Evolutionary conservation across 2,329 filamentous ascomycete species (phyloP).

Genomic region (Pestalotiopsis sp.): DNA sequence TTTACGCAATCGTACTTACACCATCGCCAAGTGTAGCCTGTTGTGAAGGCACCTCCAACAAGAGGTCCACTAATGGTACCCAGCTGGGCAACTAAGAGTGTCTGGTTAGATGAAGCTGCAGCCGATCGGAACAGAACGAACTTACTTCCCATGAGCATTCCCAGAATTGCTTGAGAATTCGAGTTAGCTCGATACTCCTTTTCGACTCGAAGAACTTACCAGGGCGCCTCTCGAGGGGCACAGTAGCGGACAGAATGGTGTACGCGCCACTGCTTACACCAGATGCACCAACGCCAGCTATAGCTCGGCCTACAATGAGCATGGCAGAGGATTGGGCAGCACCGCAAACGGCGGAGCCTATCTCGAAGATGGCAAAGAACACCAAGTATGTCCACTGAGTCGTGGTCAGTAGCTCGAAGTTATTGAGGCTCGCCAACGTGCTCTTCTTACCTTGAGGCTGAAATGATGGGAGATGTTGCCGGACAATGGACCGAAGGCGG

Average conservation of each 20-base stretch:
- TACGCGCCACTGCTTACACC: conserved; percentile 14
- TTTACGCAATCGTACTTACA: not conserved
- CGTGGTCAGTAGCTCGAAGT: not conserved
- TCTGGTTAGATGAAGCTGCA: not conserved
- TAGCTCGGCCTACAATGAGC: conserved; percentile 16
- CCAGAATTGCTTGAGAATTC: not conserved
- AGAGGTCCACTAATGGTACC: not conserved
- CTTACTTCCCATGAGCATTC: not conserved
- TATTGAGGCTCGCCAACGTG: not conserved
- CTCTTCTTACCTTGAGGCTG: not conserved
- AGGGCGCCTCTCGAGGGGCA: conserved; percentile 12
- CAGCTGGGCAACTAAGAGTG: not conserved
- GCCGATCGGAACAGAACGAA: not conserved
- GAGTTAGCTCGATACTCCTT: not conserved
- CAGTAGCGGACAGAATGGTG: conserved; percentile 13
- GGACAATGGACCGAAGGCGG: not conserved
- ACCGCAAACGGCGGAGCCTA: conserved; percentile 3
- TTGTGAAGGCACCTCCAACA: not conserved
- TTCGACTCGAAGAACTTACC: not conserved
- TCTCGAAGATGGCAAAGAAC: conserved; percentile 2
- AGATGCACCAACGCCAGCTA: conserved; percentile 12
- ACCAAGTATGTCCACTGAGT: not conserved
- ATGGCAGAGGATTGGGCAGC: conserved; percentile 13
- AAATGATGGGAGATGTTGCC: not conserved
- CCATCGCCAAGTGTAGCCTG: not conserved